These are phyloP conservation scores for Verticillium zaregamsianum DNA, from an alignment of 2,329 filamentous ascomycete genomes.

Conservation along the genomic window DNA sequence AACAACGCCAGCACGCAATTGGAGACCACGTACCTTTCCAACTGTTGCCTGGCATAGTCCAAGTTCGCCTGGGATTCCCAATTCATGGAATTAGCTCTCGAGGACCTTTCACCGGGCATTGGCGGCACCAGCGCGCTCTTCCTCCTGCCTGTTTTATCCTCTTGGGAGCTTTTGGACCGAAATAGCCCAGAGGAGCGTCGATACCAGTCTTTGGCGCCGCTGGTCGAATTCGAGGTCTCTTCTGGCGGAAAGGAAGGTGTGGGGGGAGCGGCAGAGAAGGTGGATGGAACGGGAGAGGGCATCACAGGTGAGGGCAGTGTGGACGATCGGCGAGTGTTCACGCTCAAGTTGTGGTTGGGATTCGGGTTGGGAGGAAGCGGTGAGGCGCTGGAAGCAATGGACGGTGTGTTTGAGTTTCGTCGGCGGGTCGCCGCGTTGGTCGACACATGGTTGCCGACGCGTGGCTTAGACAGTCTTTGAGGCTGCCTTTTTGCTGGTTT, in stretches of 20 bases:
- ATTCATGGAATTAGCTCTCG: conserved; percentile 14
- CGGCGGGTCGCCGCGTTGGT: conserved; percentile 9
- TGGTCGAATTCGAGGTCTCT: not conserved
- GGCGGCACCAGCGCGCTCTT: conserved; percentile 6
- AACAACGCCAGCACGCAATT: not conserved
- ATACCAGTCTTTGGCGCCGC: conserved; percentile 8
- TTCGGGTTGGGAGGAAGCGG: conserved; percentile 10
- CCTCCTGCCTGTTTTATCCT: conserved; percentile 3
- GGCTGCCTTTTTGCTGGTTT: conserved; percentile 24
- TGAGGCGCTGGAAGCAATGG: conserved; percentile 20
- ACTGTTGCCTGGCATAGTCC: conserved; percentile 13
- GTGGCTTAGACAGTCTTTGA: conserved; percentile 50
- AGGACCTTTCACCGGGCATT: conserved; percentile 9
- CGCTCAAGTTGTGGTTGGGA: not conserved
- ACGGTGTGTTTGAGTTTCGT: conserved; percentile 29
- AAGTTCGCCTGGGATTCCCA: conserved; percentile 11
- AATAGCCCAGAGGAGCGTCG: conserved; percentile 6
- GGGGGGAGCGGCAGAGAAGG: not conserved
- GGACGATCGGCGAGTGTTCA: not conserved
- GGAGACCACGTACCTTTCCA: conserved; percentile 8
- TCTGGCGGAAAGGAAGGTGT: conserved; percentile 2
- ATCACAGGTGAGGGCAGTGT: conserved; percentile 1
- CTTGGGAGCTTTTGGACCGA: conserved; percentile 13
- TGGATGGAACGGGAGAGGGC: conserved; percentile 2
- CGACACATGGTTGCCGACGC: conserved; percentile 31